phyloP scores from a whole-genome alignment of 225 moss, liverwort and hornwort species.

The Straminergon stramineum region DNA sequence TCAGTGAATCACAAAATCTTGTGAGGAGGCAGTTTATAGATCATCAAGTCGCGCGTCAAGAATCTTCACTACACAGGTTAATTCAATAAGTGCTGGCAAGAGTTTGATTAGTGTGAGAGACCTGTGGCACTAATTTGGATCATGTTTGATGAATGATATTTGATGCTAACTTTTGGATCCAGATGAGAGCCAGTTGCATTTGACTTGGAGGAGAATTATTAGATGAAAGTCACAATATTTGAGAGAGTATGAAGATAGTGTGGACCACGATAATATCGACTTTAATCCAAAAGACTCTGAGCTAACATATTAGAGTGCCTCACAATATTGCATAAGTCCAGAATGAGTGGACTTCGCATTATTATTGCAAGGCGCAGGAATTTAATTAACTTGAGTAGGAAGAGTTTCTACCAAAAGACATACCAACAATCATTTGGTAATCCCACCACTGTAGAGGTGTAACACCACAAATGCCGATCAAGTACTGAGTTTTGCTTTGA shows the following conservation, averaged over 20 bases:
- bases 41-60: neutral
- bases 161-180: neutral
- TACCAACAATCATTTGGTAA: neutral
- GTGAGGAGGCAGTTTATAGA: no score
- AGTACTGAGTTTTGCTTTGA: neutral
- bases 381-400: neutral
- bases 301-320: neutral
- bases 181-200: neutral
- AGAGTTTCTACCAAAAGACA: neutral
- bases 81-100: neutral
- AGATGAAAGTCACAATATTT: neutral
- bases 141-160: neutral
- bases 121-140: neutral
- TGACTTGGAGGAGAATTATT: neutral
- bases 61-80: neutral
- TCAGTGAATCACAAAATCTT: neutral
- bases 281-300: neutral
- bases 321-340: neutral
- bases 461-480: neutral
- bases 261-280: no score
- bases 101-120: neutral
- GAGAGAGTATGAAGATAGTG: neutral
- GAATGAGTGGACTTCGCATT: neutral
- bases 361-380: neutral
- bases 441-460: neutral